A percentile compares a stretch with the other conserved stretches of the same genome.
Evolutionary conservation across 148 eudicot species (phyloP).

Genomic region (Silene latifolia): DNA sequence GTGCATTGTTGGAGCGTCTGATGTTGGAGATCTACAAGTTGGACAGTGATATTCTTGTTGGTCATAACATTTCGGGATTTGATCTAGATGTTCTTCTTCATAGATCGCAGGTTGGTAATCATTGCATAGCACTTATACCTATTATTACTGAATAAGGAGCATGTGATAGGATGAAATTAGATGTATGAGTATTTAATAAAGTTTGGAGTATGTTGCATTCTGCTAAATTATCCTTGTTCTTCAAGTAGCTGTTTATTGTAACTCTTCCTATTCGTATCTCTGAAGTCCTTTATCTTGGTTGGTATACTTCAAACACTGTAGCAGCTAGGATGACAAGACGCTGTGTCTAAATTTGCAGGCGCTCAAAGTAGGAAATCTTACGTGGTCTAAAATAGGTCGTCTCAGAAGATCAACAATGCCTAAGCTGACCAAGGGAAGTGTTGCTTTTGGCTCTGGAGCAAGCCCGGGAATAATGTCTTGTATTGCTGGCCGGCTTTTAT

Average conservation of each 20-base stretch:
- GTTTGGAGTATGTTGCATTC: neutral
- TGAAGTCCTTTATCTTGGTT: neutral
- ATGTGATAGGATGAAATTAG: neutral
- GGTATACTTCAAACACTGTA: neutral
- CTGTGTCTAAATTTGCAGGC: slow-evolving; percentile 48
- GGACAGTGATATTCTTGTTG: slow-evolving; percentile 92
- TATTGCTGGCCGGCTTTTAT: slow-evolving; percentile 89
- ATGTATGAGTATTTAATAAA: neutral
- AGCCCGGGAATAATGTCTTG: slow-evolving; percentile 93
- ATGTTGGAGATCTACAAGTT: slow-evolving; percentile 83
- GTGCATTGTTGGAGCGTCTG: slow-evolving; percentile 79
- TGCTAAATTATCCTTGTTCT: neutral
- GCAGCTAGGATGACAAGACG: slow-evolving; percentile 11
- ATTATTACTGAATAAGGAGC: neutral
- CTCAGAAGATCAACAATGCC: slow-evolving; percentile 88
- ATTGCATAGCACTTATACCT: neutral
- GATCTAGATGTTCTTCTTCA: slow-evolving; percentile 92
- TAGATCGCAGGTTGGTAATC: slow-evolving; percentile 70
- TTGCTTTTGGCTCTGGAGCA: slow-evolving; percentile 88
- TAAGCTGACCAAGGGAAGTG: slow-evolving; percentile 65
- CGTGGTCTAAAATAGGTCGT: slow-evolving; percentile 97
- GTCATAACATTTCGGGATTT: slow-evolving; percentile 98
- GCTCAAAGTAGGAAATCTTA: slow-evolving; percentile 63
- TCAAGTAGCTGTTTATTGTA: neutral
- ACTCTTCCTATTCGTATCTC: neutral